Conservation (phyloP, 148 eudicot genomes). For the Rhododendron mucronatum region DNA sequence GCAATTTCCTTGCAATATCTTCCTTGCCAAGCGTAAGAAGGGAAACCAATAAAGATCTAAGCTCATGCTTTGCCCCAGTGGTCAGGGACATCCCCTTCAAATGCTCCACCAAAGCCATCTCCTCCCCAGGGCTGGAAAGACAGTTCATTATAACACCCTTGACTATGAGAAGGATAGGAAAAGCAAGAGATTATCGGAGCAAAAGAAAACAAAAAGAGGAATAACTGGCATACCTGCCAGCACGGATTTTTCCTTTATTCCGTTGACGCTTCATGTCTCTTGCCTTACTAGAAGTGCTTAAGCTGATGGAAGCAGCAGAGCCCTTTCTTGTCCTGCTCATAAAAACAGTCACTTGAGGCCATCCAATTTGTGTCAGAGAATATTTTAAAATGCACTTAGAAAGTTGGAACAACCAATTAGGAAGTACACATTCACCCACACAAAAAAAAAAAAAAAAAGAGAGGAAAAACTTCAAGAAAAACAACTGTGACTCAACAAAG, state of each 20-base stretch:
- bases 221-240: conserved; percentile 68
- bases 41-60: conserved; percentile 58
- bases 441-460: background rate
- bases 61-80: conserved; percentile 63
- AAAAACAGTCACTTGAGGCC: conserved; percentile 5
- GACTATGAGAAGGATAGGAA: background rate
- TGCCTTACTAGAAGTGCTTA: conserved; percentile 58
- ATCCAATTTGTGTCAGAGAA: background rate
- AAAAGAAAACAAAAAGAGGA: background rate
- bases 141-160: conserved; percentile 5
- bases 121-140: conserved; percentile 76
- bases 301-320: conserved; percentile 60
- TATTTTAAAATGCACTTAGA: background rate
- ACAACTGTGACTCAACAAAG: background rate
- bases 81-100: conserved; percentile 78
- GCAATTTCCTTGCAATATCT: conserved; percentile 69
- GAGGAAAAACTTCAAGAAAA: too few species aligned
- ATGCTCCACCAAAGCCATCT: conserved; percentile 89
- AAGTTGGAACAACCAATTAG: background rate
- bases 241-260: conserved; percentile 90
- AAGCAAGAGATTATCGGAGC: background rate
- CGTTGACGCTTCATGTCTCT: conserved; percentile 63
- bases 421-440: background rate
- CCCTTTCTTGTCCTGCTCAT: conserved; percentile 65
- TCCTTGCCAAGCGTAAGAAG: conserved; percentile 81